Percentiles rank a stretch among this genome's conserved stretches.
Conservation (phyloP, 2,329 filamentous ascomycete species). For the Gnomoniopsis sp. region DNA sequence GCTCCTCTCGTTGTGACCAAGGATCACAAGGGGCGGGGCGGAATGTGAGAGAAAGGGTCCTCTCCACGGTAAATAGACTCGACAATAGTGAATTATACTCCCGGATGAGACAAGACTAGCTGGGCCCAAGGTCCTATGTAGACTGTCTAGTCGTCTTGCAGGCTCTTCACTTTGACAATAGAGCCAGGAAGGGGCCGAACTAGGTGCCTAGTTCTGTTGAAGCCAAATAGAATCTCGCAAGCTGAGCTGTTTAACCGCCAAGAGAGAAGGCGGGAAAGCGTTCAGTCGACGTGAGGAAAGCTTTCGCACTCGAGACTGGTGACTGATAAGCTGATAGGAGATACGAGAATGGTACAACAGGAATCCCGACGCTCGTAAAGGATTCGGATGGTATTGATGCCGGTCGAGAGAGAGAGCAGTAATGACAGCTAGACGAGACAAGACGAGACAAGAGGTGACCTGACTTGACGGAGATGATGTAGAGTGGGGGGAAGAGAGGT, state of each 20-base stretch:
- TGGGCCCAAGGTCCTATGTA: neutral
- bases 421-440: conserved; percentile 16
- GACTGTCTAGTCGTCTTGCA: neutral
- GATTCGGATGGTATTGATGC: conserved; percentile 21
- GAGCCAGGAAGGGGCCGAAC: neutral
- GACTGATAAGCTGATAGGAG: conserved; percentile 15
- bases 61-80: neutral
- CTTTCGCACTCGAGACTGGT: conserved; percentile 15
- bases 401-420: conserved; percentile 14
- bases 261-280: conserved; percentile 9
- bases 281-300: conserved; percentile 16
- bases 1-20: neutral
- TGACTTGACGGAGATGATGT: conserved; percentile 19
- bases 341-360: conserved; percentile 18
- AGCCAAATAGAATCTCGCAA: conserved; percentile 5
- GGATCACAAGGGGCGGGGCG: neutral
- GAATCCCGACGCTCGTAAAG: conserved; percentile 20
- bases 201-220: neutral
- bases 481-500: conserved; percentile 23
- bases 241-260: conserved; percentile 9
- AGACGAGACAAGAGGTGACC: neutral
- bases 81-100: conserved; percentile 4
- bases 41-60: conserved; percentile 1
- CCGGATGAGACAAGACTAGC: neutral
- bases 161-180: neutral